Conservation (phyloP, 2,329 filamentous ascomycete species). For the Annulohypoxylon truncatum region DNA sequence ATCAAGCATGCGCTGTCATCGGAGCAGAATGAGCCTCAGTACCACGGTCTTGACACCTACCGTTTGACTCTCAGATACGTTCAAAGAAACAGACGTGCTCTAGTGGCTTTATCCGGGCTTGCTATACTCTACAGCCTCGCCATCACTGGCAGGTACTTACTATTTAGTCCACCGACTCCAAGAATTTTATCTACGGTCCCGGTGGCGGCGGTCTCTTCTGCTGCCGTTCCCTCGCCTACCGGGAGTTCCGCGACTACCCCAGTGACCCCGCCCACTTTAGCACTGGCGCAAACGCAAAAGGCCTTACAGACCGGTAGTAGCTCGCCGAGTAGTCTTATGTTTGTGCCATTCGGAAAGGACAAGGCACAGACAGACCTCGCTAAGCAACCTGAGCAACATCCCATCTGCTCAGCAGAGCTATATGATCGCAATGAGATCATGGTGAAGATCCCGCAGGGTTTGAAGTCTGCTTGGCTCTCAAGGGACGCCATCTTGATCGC, state of each 20-base stretch:
- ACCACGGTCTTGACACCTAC: not conserved
- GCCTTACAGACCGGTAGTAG: conserved; percentile 49
- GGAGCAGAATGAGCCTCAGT: not conserved
- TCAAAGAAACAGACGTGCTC: conserved; percentile 32
- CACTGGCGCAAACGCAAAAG: conserved; percentile 49
- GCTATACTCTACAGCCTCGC: conserved; percentile 39
- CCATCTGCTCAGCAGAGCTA: conserved; percentile 60
- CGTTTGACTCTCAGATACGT: conserved; percentile 22
- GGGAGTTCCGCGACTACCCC: conserved; percentile 43
- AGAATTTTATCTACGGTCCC: conserved; percentile 49
- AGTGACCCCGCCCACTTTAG: conserved; percentile 42
- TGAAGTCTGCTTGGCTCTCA: conserved; percentile 66
- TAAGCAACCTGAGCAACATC: conserved; percentile 47
- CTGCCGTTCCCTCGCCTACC: conserved; percentile 38
- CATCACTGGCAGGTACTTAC: conserved; percentile 37
- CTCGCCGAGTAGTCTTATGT: conserved; percentile 52
- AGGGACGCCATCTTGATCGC: conserved; percentile 68
- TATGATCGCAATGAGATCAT: conserved; percentile 63
- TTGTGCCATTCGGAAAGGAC: conserved; percentile 57
- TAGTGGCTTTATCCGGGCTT: conserved; percentile 38
- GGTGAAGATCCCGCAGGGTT: conserved; percentile 63
- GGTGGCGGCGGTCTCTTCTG: conserved; percentile 48
- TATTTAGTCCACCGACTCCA: conserved; percentile 36
- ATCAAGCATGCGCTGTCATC: not conserved
- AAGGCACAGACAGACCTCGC: conserved; percentile 44